phyloP scores from a whole-genome alignment of 2,329 filamentous ascomycete species.

The Penicillium sp. region DNA sequence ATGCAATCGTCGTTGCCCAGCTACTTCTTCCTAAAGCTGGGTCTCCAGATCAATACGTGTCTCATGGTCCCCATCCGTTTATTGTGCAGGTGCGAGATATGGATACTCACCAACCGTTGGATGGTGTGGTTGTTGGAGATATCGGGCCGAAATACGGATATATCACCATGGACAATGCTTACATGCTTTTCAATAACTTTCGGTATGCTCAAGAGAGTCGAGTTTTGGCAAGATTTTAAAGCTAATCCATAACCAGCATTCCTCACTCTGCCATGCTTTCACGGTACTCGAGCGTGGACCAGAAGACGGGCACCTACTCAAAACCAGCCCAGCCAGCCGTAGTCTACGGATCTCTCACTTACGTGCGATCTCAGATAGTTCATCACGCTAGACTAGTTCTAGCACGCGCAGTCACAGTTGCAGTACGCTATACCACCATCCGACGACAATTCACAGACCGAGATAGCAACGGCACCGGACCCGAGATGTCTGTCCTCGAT shows the following conservation, averaged over 20 bases:
- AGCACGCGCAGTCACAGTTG: slow-evolving; percentile 54
- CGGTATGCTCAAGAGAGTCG: slow-evolving; percentile 16
- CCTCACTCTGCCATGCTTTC: slow-evolving; percentile 52
- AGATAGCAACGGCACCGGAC: slow-evolving; percentile 50
- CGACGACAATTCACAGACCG: slow-evolving; percentile 53
- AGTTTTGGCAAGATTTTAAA: background rate
- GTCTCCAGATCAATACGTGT: slow-evolving; percentile 34
- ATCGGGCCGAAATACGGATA: slow-evolving; percentile 59
- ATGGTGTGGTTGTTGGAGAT: slow-evolving; percentile 54
- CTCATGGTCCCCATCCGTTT: slow-evolving; percentile 55
- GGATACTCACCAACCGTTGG: slow-evolving; percentile 49
- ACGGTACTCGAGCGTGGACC: slow-evolving; percentile 50
- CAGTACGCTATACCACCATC: slow-evolving; percentile 52
- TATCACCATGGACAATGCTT: slow-evolving; percentile 54
- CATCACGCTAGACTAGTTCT: slow-evolving; percentile 53
- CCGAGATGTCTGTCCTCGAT: slow-evolving; percentile 52
- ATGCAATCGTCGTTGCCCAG: slow-evolving; percentile 57
- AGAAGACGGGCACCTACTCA: slow-evolving; percentile 46
- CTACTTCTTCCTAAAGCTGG: slow-evolving; percentile 45
- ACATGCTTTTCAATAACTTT: slow-evolving; percentile 54
- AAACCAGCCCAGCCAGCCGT: slow-evolving; percentile 51
- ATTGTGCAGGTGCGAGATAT: slow-evolving; percentile 54
- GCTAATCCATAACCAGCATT: slow-evolving; percentile 24
- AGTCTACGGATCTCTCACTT: slow-evolving; percentile 53
- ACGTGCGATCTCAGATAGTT: slow-evolving; percentile 45